Evolutionary conservation across 2,329 filamentous ascomycete genomes (phyloP).

Genomic region (Colletotrichum tanaceti): DNA sequence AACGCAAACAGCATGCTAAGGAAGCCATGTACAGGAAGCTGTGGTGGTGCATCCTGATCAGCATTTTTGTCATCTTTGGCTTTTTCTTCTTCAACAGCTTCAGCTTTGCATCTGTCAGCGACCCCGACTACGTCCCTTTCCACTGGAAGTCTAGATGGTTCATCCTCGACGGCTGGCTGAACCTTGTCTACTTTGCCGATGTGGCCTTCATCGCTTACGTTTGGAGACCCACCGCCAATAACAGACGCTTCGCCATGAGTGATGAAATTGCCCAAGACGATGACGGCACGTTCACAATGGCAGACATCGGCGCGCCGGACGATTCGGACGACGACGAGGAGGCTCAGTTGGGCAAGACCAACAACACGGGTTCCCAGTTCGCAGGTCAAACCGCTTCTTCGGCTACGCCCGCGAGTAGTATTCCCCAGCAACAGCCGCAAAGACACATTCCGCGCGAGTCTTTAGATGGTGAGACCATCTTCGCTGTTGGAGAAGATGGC

Average conservation of each 20-base stretch:
- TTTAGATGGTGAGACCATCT: slow-evolving; percentile 91
- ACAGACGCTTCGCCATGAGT: slow-evolving; percentile 97
- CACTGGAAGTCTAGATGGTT: slow-evolving; percentile 99
- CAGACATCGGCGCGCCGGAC: slow-evolving; percentile 83
- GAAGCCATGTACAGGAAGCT: slow-evolving; percentile 97
- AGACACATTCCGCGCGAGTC: slow-evolving; percentile 63
- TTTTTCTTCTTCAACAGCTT: slow-evolving; percentile 99
- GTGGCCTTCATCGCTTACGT: slow-evolving; percentile 94
- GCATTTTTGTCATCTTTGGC: slow-evolving; percentile 93
- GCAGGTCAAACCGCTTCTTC: slow-evolving; percentile 33
- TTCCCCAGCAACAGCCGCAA: slow-evolving; percentile 38
- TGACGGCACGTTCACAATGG: slow-evolving; percentile 93
- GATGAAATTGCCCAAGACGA: slow-evolving; percentile 99
- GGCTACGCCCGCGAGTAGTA: slow-evolving; percentile 24
- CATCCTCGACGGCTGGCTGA: slow-evolving; percentile 95
- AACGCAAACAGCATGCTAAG: slow-evolving; percentile 93
- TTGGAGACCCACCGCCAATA: slow-evolving; percentile 96
- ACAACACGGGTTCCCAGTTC: slow-evolving; percentile 42
- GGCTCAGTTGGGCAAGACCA: slow-evolving; percentile 59
- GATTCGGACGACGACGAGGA: slow-evolving; percentile 72
- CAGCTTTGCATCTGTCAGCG: slow-evolving; percentile 85
- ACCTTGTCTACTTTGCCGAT: slow-evolving; percentile 94
- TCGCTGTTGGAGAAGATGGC: slow-evolving; percentile 87
- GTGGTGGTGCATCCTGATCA: slow-evolving; percentile 96
- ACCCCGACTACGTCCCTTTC: slow-evolving; percentile 91